Conservation (phyloP, 306 rosid genomes). For the Acmispon strigosus region DNA sequence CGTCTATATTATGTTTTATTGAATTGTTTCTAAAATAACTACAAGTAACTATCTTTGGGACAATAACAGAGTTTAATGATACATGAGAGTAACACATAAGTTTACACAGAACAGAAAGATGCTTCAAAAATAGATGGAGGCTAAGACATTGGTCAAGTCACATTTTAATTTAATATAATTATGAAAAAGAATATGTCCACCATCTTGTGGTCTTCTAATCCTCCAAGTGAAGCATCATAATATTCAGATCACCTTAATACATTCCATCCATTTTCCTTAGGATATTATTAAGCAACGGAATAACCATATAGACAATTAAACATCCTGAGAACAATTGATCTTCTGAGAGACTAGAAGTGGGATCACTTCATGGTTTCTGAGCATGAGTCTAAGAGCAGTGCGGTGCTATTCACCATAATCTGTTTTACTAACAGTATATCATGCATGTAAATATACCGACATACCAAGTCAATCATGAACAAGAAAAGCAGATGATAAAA, state of each 20-base stretch:
- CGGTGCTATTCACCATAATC: neutral
- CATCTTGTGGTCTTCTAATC: neutral
- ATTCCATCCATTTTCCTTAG: neutral
- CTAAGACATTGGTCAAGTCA: neutral
- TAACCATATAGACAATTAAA: neutral
- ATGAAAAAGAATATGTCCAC: neutral
- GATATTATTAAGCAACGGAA: neutral
- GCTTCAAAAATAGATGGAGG: neutral
- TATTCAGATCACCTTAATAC: constrained; percentile 7
- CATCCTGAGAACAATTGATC: neutral
- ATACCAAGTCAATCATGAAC: neutral
- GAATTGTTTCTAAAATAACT: neutral
- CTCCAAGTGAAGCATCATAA: constrained; percentile 6
- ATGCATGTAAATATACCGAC: constrained; percentile 3
- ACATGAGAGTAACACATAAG: neutral
- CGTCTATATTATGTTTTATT: neutral
- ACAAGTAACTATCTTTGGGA: neutral
- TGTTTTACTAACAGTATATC: neutral
- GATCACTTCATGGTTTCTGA: neutral
- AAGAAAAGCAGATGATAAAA: neutral
- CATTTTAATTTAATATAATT: neutral
- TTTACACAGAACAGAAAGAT: neutral
- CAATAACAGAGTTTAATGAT: neutral
- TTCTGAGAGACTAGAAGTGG: neutral
- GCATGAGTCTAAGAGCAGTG: neutral